Percentiles rank a stretch among this genome's conserved stretches.
Conservation (phyloP, 768 basidiomycete species). For the Lentinus tigrinus region DNA sequence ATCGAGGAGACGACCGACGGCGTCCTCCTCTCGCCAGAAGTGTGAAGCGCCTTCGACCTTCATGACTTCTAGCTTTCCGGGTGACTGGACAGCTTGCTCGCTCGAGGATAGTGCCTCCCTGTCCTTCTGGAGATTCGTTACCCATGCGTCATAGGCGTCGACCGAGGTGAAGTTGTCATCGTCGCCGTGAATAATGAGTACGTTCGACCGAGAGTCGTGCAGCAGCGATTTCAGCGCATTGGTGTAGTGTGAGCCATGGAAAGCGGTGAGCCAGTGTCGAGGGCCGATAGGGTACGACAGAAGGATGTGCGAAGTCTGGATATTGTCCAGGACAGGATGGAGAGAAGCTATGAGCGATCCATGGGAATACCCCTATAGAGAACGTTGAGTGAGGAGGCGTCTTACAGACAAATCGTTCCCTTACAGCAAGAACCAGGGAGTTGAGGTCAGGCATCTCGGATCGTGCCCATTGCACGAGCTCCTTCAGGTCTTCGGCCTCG, state of each 20-base stretch:
- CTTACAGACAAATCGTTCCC: conserved; percentile 28
- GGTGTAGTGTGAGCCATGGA: conserved; percentile 56
- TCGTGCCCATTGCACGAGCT: conserved; percentile 56
- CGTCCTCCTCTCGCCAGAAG: conserved; percentile 54
- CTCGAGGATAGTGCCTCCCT: conserved; percentile 15
- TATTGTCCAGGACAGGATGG: conserved; percentile 51
- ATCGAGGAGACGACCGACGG: conserved; percentile 6
- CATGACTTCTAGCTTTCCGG: conserved; percentile 28
- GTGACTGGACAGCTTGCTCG: neutral
- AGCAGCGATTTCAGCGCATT: conserved; percentile 51
- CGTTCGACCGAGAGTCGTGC: conserved; percentile 41
- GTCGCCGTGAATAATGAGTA: conserved; percentile 69
- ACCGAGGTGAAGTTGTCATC: conserved; percentile 67
- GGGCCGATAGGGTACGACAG: conserved; percentile 78
- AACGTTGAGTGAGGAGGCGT: neutral
- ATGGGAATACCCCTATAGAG: conserved; percentile 75
- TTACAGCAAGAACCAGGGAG: conserved; percentile 60
- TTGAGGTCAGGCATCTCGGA: conserved; percentile 40
- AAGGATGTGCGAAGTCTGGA: conserved; percentile 63
- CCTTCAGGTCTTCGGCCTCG: conserved; percentile 70
- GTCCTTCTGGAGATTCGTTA: conserved; percentile 34
- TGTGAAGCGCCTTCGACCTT: conserved; percentile 54
- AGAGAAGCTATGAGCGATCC: conserved; percentile 73
- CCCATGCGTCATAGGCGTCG: conserved; percentile 58
- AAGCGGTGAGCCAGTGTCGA: conserved; percentile 66